Conservation (phyloP, 352 stramenopile species). For the Globisporangium canariense region DNA sequence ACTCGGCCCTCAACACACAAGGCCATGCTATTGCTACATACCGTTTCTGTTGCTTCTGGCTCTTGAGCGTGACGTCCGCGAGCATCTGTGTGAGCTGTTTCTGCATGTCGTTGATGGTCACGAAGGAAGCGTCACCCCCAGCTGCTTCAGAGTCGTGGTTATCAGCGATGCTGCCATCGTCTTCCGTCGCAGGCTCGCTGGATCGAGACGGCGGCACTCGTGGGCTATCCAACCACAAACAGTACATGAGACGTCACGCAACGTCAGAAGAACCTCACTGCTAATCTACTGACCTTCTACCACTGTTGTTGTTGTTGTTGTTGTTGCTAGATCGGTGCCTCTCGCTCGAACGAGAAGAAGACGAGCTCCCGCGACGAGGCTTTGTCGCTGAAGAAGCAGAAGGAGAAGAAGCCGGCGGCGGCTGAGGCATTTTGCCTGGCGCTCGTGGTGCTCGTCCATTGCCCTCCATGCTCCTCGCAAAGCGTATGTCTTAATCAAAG, state of each 20-base stretch:
- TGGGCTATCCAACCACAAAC: conserved; percentile 13
- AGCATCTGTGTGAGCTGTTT: conserved; percentile 36
- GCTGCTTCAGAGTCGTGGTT: background rate
- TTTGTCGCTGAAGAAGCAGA: background rate
- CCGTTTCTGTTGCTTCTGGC: conserved; percentile 41
- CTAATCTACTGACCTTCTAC: background rate
- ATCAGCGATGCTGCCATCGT: conserved; percentile 16
- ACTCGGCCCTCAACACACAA: background rate
- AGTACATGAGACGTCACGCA: background rate
- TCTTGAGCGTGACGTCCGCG: conserved; percentile 30
- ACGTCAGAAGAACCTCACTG: background rate
- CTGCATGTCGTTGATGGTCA: conserved; percentile 22
- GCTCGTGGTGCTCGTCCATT: background rate
- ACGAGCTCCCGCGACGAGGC: conserved; percentile 3
- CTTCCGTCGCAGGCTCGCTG: conserved; percentile 35
- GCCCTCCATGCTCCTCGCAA: conserved; percentile 14
- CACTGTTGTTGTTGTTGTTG: conserved; percentile 19
- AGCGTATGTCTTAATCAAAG: background rate
- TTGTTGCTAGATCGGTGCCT: background rate
- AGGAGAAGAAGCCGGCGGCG: conserved; percentile 17
- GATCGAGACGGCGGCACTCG: conserved; percentile 19
- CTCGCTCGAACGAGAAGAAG: conserved; percentile 6
- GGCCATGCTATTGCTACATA: conserved; percentile 1
- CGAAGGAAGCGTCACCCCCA: background rate
- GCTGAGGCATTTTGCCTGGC: conserved; percentile 14